Conservation (phyloP, 2,329 filamentous ascomycete genomes). For the Graphilbum fragrans region DNA sequence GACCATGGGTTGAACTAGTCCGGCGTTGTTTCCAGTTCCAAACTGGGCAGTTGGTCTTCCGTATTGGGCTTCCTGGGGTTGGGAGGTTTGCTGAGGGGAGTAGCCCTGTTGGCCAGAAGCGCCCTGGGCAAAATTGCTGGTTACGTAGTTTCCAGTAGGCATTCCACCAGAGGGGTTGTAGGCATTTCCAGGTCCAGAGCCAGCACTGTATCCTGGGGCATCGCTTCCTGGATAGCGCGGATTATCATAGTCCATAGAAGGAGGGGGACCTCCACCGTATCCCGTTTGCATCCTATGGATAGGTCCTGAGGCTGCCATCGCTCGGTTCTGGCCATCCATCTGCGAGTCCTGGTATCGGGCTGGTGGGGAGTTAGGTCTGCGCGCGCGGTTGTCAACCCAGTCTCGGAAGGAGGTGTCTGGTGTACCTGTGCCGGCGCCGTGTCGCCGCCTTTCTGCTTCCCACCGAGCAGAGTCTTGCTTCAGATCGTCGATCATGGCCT, state of each 20-base stretch:
- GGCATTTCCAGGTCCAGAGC: slow-evolving; percentile 8
- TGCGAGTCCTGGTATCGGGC: slow-evolving; percentile 42
- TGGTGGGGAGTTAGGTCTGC: slow-evolving; percentile 48
- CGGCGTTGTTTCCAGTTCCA: neutral
- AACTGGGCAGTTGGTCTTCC: neutral
- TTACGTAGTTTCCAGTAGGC: slow-evolving; percentile 5
- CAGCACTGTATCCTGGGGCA: slow-evolving; percentile 34
- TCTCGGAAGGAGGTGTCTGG: slow-evolving; percentile 32
- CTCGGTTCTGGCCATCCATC: slow-evolving; percentile 9
- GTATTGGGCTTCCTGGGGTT: slow-evolving; percentile 6
- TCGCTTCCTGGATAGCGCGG: slow-evolving; percentile 39
- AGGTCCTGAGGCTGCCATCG: neutral
- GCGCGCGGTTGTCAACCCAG: slow-evolving; percentile 31
- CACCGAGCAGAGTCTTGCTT: slow-evolving; percentile 50
- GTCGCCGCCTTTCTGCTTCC: slow-evolving; percentile 47
- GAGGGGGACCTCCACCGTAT: slow-evolving; percentile 4
- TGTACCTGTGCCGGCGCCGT: slow-evolving; percentile 48
- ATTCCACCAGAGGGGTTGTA: slow-evolving; percentile 2
- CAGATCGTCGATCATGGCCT: slow-evolving; percentile 53
- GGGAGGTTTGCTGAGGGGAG: neutral
- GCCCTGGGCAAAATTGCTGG: slow-evolving; percentile 1
- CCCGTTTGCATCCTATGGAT: slow-evolving; percentile 3
- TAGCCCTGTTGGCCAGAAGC: slow-evolving; percentile 2
- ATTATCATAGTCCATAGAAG: slow-evolving; percentile 18
- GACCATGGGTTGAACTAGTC: slow-evolving; percentile 1